Base-by-base conservation (phyloP, 2,329 filamentous ascomycete species). In the Colletotrichum spaethianum region DNA sequence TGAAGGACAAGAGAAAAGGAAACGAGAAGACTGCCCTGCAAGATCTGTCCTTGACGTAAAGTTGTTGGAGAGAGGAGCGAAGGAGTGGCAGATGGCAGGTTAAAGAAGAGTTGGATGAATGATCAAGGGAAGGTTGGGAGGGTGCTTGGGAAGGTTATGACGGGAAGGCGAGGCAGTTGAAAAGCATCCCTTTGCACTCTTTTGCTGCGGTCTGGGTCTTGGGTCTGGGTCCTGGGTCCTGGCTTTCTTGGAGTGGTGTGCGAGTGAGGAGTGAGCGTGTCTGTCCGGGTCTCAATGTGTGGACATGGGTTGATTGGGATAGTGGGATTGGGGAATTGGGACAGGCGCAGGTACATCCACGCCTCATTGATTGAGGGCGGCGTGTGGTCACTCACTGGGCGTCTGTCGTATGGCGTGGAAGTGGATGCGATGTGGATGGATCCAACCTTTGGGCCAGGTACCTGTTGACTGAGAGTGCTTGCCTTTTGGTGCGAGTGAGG, bases 1-100 rank as follows among this genome's bases (percentile, higher is more conserved):
- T 71, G 55, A 71, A 71, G 67, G 70, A 70, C 67, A 70, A 71
- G 67, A 72, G 33, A 59, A 69, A 73, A 71, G 60, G 44, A 73
- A 71, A 73, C 67, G 70, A 71, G 62, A 71, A 66, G 67, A 67
- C 67, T 73, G 70, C 67, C 69, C 67, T 67, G 55, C 60, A 56
- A 70, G 38, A 57, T 55, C 28, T 50, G 70, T 57, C 67, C 67
- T 65, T 56, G 67, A 73, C 70, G 67, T 62, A 48, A 16, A 53
- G 61, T 71, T 70, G 55, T 55, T 61, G 50, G 60, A 40, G 33
- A 26, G 44, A 36, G 31, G 53, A 57, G 52, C n/a, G 62, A 48
- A 42, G 16, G 55, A 67, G 70, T 72, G 70, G 70, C 65, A 69
- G 70, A 72, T 40, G 65, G 66, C 65, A 72, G 70, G 52, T 72